phyloP scores from a whole-genome alignment of 306 rosid genomes.

The Quercus aquifolioides region DNA sequence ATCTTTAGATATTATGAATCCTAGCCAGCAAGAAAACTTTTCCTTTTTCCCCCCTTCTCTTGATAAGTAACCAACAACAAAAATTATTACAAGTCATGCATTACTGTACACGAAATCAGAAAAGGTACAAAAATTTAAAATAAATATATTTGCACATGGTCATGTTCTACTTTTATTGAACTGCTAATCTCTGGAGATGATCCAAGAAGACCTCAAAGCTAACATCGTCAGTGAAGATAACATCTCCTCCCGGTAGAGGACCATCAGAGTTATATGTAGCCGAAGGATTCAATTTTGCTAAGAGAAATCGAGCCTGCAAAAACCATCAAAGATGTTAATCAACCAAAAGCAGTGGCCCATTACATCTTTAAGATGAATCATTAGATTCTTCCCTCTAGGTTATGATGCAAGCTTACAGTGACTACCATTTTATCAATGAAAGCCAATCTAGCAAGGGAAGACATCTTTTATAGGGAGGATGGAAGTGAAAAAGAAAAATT shows the following conservation, averaged over 20 bases:
- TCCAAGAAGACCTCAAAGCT: conserved; percentile 95
- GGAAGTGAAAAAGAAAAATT: not conserved
- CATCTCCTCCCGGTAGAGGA: conserved; percentile 80
- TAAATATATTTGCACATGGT: conserved; percentile 11
- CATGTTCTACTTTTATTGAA: conserved; percentile 47
- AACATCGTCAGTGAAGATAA: conserved; percentile 91
- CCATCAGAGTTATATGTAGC: conserved; percentile 79
- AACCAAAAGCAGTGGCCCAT: not conserved
- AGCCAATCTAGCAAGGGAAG: not conserved
- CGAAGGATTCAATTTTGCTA: conserved; percentile 94
- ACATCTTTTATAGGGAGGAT: not conserved
- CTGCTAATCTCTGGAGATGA: conserved; percentile 95
- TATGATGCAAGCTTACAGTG: not conserved
- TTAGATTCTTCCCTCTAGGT: not conserved
- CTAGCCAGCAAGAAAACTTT: not conserved
- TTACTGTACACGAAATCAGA: conserved; percentile 36
- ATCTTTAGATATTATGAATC: not conserved
- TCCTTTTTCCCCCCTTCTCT: too few species aligned
- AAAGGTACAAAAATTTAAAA: not conserved
- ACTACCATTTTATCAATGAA: not conserved
- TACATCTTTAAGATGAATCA: not conserved
- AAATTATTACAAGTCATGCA: conserved; percentile 7
- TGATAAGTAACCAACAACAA: not conserved
- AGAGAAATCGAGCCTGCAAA: conserved; percentile 85
- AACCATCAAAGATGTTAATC: not conserved